Evolutionary conservation across 2,329 filamentous ascomycete genomes (phyloP), one percentile per base, ranked within the genome.

Genomic region (Sarocladiaceae sp.): DNA sequence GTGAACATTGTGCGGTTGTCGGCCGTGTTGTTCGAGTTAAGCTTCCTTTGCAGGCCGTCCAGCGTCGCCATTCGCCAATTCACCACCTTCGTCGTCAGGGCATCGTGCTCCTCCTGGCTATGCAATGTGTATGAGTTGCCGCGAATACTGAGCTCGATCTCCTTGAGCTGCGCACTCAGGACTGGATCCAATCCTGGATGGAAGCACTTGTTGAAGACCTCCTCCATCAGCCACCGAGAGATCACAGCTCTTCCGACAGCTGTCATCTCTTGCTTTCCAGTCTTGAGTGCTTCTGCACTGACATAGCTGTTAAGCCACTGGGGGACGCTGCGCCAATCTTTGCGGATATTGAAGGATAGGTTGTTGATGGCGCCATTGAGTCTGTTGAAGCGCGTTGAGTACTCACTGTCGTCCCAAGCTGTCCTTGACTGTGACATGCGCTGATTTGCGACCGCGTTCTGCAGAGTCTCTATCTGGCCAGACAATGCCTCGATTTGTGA

Each of bases 401-500:
- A 99, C 74, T 97, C 93, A 68, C 84, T 96, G 66, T 99, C 94
- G 65, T 99, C 94, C 51, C 97, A 85, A 2, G 92, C 90, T 1
- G 93, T 97, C 55, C 92, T 88, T 20, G 93, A 97, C 65, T 95
- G 88, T 3, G 94, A 94, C 68, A 99, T 86, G 54, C 93, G 87
- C 70, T 97, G 94, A 68, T 96, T 94, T 53, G 94, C 94, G 51
- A 99, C 82, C n/a, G 91, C 94, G 67, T 99, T 97, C 67, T 99
- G 94, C 17, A 99, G 79, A 62, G 94, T 88, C 67, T 97, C 93
- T 22, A 97, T 88, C 69, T 97, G 92, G 17, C 84, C 79, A 58
- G 86, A 88, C 61, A 96, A 87, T 62, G 88, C 83, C 63, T 97
- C 92, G 51, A 97, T 93, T 70, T 97, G 92, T 15, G 85, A 80